Evolutionary conservation across 129 eudicot species (phyloP).

Genomic region (Chrysanthemum makinoi): DNA sequence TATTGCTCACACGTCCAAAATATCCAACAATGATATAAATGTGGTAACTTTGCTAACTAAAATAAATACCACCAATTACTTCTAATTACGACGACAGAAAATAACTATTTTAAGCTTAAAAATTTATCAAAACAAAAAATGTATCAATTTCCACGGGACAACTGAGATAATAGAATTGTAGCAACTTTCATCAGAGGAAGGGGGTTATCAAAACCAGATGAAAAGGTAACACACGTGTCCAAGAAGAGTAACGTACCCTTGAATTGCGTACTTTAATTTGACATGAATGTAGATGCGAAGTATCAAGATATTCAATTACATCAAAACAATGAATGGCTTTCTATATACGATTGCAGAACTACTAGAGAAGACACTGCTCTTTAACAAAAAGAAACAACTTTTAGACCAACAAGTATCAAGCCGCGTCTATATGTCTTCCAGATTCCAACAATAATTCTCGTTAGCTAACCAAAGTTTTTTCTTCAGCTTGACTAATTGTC

Average conservation of each 20-base stretch:
- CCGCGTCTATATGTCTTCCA: background rate
- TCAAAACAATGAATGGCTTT: too few relatives aligned
- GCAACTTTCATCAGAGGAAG: background rate
- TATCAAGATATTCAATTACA: too few relatives aligned
- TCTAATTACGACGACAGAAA: too few relatives aligned
- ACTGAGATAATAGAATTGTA: background rate
- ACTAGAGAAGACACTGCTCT: slow-evolving; percentile 1
- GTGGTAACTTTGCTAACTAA: too few relatives aligned
- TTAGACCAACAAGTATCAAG: too few relatives aligned
- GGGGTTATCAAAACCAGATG: too few relatives aligned
- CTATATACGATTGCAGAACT: slow-evolving; percentile 8
- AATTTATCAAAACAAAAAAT: too few relatives aligned
- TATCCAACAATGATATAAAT: too few relatives aligned
- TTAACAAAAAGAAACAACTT: too few relatives aligned
- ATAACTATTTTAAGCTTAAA: too few relatives aligned
- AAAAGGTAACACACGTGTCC: background rate
- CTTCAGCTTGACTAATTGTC: slow-evolving; percentile 4
- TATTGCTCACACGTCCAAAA: too few relatives aligned
- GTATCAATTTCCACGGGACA: background rate
- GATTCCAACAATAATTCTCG: background rate
- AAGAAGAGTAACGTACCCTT: background rate
- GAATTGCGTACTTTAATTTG: background rate
- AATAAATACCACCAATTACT: too few relatives aligned
- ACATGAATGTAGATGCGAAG: background rate
- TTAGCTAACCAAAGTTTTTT: slow-evolving; percentile 13